Evolutionary conservation across 192 early-diverging fungal species (phyloP), one percentile per base, ranked within the genome.

Genomic region (Linnemannia hyalina): DNA sequence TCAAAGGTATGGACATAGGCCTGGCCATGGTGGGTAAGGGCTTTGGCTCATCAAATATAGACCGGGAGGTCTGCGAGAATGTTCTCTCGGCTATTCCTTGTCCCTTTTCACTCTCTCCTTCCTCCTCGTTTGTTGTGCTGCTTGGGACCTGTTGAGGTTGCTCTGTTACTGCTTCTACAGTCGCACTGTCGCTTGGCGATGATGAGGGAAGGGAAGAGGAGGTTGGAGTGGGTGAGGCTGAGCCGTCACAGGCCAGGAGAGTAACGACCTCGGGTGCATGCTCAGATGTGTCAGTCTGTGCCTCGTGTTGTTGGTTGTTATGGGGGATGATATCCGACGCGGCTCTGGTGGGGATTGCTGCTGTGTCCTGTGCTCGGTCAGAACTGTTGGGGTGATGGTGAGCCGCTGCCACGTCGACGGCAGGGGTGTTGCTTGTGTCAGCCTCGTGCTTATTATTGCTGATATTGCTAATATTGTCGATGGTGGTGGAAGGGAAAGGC

Each of bases 381-480:
- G 20, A 38, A 49, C 54, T 35, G 57, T 57, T 76, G 75, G 60
- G 74, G 47, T 54, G 32, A 74, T 20, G 20, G 47, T n/a, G 23
- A 20, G 29, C 49, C 29, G 35, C 26, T 44, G 4, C 74, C 36
- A 54, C 29, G 16, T 47, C 26, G 74, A 23, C 18, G 60, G 16
- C 42, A 55, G 47, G 55, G 75, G 75, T 29, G 32, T 38, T 76
- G 16, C 32, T 44, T 38, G 55, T 40, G 36, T 38, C 57, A 41
- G 36, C 75, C 75, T 65, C 60, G 75, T 76, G 75, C 73, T 75
- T 75, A 38, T 75, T 36, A 38, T 38, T 55, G 32, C 1, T 54
- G 32, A 29, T 41, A 42, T 74, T 74, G n/a, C n/a, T 52, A 29
- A 18, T 44, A 18, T 20, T 35, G 72, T 18, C 55, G 36, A 42